A percentile compares a stretch with the other conserved stretches of the same genome.
Evolutionary conservation across 2,329 filamentous ascomycete genomes (phyloP).

Genomic region (Ophiostoma angusticollis): DNA sequence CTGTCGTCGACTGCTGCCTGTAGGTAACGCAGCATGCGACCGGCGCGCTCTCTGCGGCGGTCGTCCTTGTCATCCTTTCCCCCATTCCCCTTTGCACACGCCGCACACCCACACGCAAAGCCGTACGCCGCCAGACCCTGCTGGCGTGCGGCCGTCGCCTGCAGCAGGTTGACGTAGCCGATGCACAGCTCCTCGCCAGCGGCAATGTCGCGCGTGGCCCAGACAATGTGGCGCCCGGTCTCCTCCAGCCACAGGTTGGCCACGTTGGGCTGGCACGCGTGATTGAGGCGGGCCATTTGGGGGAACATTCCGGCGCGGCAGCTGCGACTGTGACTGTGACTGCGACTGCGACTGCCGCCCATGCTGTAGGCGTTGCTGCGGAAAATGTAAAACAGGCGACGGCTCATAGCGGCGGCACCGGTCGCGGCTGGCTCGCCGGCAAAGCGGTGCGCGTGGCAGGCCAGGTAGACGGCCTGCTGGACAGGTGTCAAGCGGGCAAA

Average conservation of each 20-base stretch:
- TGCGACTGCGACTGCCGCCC: too few relatives aligned
- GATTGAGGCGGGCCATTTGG: constrained; percentile 26
- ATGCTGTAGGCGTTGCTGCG: constrained; percentile 28
- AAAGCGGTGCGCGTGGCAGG: constrained; percentile 19
- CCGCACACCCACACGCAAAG: constrained; percentile 11
- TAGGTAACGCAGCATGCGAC: too few relatives aligned
- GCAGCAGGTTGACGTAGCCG: constrained; percentile 24
- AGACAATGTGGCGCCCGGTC: constrained; percentile 20
- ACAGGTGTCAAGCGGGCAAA: constrained; percentile 16
- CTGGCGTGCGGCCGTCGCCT: constrained; percentile 18
- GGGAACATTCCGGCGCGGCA: constrained; percentile 20
- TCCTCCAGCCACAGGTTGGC: constrained; percentile 15
- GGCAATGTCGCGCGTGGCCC: constrained; percentile 21
- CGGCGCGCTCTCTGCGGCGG: too few relatives aligned
- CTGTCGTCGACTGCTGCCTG: too few relatives aligned
- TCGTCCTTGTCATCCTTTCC: too few relatives aligned
- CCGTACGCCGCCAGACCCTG: constrained; percentile 22
- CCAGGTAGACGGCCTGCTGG: constrained; percentile 17
- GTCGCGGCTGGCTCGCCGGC: constrained; percentile 15
- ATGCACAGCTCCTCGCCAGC: constrained; percentile 25
- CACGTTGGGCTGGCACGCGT: constrained; percentile 27
- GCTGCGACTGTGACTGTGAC: too few relatives aligned
- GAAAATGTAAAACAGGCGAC: constrained; percentile 22
- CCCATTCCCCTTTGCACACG: too few relatives aligned
- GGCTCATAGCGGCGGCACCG: too few relatives aligned